Evolutionary conservation across 768 basidiomycete species (phyloP).

Genomic region (Psilocybe subaeruginosa): DNA sequence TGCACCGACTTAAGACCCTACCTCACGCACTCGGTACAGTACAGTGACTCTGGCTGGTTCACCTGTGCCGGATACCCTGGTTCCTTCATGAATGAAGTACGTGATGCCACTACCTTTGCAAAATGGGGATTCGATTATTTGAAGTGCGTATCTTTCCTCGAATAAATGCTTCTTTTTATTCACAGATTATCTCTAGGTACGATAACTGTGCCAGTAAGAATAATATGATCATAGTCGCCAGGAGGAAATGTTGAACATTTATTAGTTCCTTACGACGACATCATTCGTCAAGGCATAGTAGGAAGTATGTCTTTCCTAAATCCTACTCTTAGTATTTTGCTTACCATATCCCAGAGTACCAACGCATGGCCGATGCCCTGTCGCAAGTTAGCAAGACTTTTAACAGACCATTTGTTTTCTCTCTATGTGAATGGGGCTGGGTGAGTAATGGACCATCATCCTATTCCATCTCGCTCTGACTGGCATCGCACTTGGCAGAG

Average conservation of each 20-base stretch:
- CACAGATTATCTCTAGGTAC: slow-evolving; percentile 9
- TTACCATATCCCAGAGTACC: slow-evolving; percentile 43
- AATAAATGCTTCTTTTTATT: not conserved
- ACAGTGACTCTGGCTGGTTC: slow-evolving; percentile 66
- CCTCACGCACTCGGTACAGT: slow-evolving; percentile 31
- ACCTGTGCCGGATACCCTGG: slow-evolving; percentile 72
- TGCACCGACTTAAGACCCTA: not conserved
- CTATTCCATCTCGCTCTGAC: not conserved
- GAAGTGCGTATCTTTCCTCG: slow-evolving; percentile 42
- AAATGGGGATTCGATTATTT: slow-evolving; percentile 72
- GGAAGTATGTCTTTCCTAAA: slow-evolving; percentile 43
- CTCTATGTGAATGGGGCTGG: slow-evolving; percentile 69
- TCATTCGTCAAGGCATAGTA: slow-evolving; percentile 56
- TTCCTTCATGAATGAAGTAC: slow-evolving; percentile 60
- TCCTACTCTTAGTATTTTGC: not conserved
- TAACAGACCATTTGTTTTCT: slow-evolving; percentile 54
- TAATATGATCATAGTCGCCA: not conserved
- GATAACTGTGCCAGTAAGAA: slow-evolving; percentile 21
- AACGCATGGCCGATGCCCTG: slow-evolving; percentile 66
- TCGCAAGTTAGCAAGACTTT: slow-evolving; percentile 45
- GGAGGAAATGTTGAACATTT: not conserved
- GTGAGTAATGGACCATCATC: slow-evolving; percentile 33
- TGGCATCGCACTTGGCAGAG: slow-evolving; percentile 4
- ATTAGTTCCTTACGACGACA: slow-evolving; percentile 59
- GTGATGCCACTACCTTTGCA: slow-evolving; percentile 58